Conservation (phyloP, 1,284 basidiomycete species). For the Sporisorium scitamineum region DNA sequence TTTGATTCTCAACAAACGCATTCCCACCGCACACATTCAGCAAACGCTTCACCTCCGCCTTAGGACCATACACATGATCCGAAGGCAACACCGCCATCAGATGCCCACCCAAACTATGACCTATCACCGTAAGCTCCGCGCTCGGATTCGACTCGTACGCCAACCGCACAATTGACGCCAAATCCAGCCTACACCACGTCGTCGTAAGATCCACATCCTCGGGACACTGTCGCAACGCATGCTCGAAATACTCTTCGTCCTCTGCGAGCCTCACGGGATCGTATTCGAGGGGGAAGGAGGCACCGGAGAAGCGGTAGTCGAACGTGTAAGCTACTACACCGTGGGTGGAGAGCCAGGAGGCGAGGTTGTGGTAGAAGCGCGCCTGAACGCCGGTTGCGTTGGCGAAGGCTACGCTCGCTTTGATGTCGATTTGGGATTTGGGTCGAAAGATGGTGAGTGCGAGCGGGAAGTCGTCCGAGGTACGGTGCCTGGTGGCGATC, state of each 20-base stretch:
- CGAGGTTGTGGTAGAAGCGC: slow-evolving; percentile 58
- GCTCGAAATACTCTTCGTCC: slow-evolving; percentile 52
- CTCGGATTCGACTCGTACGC: slow-evolving; percentile 42
- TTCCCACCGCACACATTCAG: slow-evolving; percentile 60
- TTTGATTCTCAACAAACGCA: slow-evolving; percentile 51
- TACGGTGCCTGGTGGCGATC: slow-evolving; percentile 23
- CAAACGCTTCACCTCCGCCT: slow-evolving; percentile 45
- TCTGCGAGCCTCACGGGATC: slow-evolving; percentile 41
- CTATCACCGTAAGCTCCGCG: slow-evolving; percentile 46
- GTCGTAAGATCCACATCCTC: slow-evolving; percentile 45
- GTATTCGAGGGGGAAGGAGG: slow-evolving; percentile 50
- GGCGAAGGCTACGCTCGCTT: slow-evolving; percentile 45
- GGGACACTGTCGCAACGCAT: slow-evolving; percentile 45
- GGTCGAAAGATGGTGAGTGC: slow-evolving; percentile 49
- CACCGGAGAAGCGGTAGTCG: slow-evolving; percentile 58
- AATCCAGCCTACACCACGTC: slow-evolving; percentile 56
- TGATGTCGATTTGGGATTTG: slow-evolving; percentile 9
- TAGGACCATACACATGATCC: slow-evolving; percentile 42
- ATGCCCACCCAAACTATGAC: slow-evolving; percentile 58
- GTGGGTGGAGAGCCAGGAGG: slow-evolving; percentile 45
- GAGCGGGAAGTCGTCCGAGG: slow-evolving; percentile 50
- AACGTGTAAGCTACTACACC: slow-evolving; percentile 58
- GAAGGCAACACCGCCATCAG: slow-evolving; percentile 44
- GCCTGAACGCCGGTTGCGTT: slow-evolving; percentile 59
- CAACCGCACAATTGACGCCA: slow-evolving; percentile 47